A percentile compares a stretch with the other conserved stretches of the same genome.
Conservation (phyloP, 192 early-diverging fungal genomes). For the Backusella morwellensis region DNA sequence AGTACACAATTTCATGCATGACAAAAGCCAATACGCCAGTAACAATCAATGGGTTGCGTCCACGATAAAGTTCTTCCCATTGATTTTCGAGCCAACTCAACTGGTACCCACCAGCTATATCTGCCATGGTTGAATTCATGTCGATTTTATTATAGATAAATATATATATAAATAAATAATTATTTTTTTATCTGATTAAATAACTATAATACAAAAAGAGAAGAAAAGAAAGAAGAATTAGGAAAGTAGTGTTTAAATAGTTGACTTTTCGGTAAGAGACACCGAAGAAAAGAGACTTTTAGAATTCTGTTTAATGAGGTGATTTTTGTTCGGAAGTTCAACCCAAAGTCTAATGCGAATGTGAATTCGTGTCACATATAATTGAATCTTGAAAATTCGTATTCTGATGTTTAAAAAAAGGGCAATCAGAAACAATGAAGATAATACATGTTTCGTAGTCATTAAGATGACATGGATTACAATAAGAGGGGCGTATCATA, state of each 20-base stretch:
- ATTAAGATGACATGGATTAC: neutral
- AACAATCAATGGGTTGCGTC: slow-evolving; percentile 67
- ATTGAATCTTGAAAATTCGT: neutral
- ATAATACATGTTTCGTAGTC: neutral
- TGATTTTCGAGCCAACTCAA: slow-evolving; percentile 48
- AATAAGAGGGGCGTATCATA: neutral
- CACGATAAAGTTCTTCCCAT: slow-evolving; percentile 66
- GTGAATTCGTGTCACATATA: neutral
- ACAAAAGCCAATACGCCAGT: slow-evolving; percentile 75
- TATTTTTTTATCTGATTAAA: neutral
- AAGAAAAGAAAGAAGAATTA: neutral
- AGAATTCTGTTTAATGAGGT: neutral
- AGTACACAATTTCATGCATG: slow-evolving; percentile 91
- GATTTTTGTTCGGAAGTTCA: slow-evolving; percentile 2
- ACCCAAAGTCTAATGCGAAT: neutral
- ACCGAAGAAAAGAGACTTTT: slow-evolving; percentile 4
- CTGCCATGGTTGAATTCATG: slow-evolving; percentile 16
- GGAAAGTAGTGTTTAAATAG: slow-evolving; percentile 6
- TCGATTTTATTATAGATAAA: neutral
- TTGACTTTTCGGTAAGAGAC: neutral
- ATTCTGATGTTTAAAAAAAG: neutral
- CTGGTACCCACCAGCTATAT: neutral
- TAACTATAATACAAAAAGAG: neutral
- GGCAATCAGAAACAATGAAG: neutral
- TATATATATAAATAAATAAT: neutral